A percentile compares a stretch with the other conserved stretches of the same genome.
Evolutionary conservation across 345 rosid genomes (phyloP).

Genomic region (Eucalyptus curtisii): DNA sequence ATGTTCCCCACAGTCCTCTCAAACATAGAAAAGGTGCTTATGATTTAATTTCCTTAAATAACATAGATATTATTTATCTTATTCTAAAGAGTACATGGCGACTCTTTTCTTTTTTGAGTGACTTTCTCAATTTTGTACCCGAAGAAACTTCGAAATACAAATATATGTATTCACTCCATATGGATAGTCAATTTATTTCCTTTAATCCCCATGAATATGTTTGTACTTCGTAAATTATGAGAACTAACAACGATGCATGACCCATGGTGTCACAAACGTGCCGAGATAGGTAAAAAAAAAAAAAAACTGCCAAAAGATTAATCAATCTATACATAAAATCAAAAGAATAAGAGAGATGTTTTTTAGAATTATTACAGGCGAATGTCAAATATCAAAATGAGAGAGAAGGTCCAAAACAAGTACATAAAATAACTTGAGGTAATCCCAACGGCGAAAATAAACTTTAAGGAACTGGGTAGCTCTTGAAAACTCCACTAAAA

Average conservation of each 20-base stretch:
- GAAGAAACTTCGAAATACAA: background rate
- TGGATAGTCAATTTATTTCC: background rate
- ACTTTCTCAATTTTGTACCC: background rate
- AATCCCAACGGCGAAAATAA: background rate
- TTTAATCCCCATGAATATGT: background rate
- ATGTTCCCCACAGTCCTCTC: background rate
- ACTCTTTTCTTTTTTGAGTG: background rate
- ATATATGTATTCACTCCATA: background rate
- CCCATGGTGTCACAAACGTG: background rate
- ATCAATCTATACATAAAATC: background rate
- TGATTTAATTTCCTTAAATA: background rate
- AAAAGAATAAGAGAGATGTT: background rate
- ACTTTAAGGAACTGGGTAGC: background rate
- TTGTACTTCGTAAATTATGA: background rate
- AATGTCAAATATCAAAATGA: background rate
- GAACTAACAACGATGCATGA: background rate
- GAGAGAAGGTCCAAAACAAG: background rate
- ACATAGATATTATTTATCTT: background rate
- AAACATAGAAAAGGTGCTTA: background rate
- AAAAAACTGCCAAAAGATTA: background rate
- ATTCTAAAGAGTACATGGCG: background rate
- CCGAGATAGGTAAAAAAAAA: background rate
- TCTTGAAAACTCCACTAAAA: background rate
- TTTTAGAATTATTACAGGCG: background rate
- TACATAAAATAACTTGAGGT: background rate